These are phyloP conservation scores for Trichophyton verrucosum DNA, from an alignment of 2,329 filamentous ascomycete species.

Conservation along the genomic window DNA sequence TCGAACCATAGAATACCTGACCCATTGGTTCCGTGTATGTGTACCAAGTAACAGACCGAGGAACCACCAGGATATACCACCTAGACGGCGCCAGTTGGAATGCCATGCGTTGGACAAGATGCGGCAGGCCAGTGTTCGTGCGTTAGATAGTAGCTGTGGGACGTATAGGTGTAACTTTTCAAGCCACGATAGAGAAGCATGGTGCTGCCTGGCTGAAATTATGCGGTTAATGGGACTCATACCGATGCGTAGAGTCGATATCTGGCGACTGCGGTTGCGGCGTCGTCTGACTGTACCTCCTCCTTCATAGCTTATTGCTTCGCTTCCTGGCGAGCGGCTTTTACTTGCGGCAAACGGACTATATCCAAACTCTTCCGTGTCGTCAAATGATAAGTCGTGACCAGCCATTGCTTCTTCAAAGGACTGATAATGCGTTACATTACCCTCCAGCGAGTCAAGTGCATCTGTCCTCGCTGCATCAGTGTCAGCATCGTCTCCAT, in stretches of 20 bases:
- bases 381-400: slow-evolving; percentile 6
- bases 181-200: background rate
- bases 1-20: slow-evolving; percentile 5
- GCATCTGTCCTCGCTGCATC: slow-evolving; percentile 18
- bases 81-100: slow-evolving; percentile 20
- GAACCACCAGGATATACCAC: slow-evolving; percentile 27
- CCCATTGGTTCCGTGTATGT: slow-evolving; percentile 12
- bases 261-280: background rate
- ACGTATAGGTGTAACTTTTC: background rate
- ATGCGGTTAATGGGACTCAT: background rate
- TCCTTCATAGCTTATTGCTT: background rate
- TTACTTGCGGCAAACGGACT: background rate
- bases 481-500: slow-evolving; percentile 12
- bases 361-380: slow-evolving; percentile 4
- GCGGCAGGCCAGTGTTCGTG: slow-evolving; percentile 17
- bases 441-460: slow-evolving; percentile 23
- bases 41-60: slow-evolving; percentile 22
- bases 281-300: background rate
- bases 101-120: slow-evolving; percentile 26
- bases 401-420: slow-evolving; percentile 18
- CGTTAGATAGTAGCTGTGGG: background rate
- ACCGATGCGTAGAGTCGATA: background rate
- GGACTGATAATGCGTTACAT: slow-evolving; percentile 16
- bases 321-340: background rate
- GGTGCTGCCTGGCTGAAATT: background rate